Conservation (phyloP, 768 basidiomycete species). For the Porpolomopsis calyptriformis region DNA sequence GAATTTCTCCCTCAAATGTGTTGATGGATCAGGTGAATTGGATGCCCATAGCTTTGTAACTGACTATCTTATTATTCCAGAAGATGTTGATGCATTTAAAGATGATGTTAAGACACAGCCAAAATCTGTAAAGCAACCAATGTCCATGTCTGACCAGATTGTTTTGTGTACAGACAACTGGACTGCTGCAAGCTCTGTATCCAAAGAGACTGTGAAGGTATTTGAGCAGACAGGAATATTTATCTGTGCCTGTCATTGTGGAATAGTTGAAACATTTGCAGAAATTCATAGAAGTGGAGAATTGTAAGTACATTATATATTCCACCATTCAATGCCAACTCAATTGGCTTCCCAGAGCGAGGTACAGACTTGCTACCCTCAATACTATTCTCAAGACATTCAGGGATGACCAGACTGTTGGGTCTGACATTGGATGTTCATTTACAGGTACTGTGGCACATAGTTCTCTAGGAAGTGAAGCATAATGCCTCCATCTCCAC, state of each 20-base stretch:
- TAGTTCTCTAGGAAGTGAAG: constrained; percentile 14
- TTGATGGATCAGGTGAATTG: constrained; percentile 1
- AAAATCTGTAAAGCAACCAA: not conserved
- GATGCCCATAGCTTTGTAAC: not conserved
- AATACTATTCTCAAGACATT: constrained; percentile 14
- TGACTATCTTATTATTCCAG: not conserved
- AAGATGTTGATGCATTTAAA: constrained; percentile 2
- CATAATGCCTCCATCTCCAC: constrained; percentile 1
- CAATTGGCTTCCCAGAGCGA: constrained; percentile 16
- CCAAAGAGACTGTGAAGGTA: not conserved
- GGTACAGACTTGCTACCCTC: constrained; percentile 19
- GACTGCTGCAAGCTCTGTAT: not conserved
- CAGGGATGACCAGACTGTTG: constrained; percentile 13
- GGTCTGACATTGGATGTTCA: constrained; percentile 23
- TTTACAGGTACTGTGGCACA: constrained; percentile 15
- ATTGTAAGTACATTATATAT: constrained; percentile 5
- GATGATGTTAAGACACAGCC: not conserved
- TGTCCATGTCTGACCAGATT: not conserved
- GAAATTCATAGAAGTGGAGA: constrained; percentile 9
- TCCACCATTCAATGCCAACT: not conserved
- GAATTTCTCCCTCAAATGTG: constrained; percentile 10
- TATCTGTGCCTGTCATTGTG: not conserved
- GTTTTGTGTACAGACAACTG: constrained; percentile 5
- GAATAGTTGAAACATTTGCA: constrained; percentile 4
- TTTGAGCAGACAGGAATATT: constrained; percentile 9